Evolutionary conservation across 306 rosid genomes (phyloP), one percentile per base, ranked within the genome.

Genomic region (Hippophae tibetana): DNA sequence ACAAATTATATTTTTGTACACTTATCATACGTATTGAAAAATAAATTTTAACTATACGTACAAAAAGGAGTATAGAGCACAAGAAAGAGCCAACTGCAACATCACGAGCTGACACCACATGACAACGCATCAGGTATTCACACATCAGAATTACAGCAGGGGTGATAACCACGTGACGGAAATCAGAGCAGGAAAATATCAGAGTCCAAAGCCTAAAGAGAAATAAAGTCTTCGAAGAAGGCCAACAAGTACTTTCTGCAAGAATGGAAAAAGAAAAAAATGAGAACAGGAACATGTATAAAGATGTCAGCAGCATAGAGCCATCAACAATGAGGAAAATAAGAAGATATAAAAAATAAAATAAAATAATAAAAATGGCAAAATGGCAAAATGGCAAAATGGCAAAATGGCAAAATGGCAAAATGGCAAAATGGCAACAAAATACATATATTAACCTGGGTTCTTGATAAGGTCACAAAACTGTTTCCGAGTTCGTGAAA

Each of bases 131-230:
- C 65, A 92, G 84, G 78, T 85, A 84, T 79, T 92, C 99, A 65
- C 90, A 88, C 79, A 92, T 82, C 74, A 92, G 73, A 45, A 88
- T 60, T 65, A 77, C 59, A 60, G 77, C 86, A 8, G 93, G 96
- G 11, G 96, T 88, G 84, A 88, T 82, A 73, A 92, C 99, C 59
- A 76, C 88, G 64, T 88, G 99, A 67, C 95, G 84, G 64, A 80
- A 88, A 72, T 92, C 99, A 3, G 99, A 83, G 81, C 89, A 83
- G 57, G 99, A 86, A 81, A 78, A 88, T 81, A 83, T 78, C 81
- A 76, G 70, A 68, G 96, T 80, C 99, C 96, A 92, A 67, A 92
- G 84, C 65, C 88, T 87, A 72, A 92, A 66, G 77, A 92, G 99
- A 71, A 79, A 79, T 68, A 92, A 58, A 13, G 82, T 83, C 70